Evolutionary conservation across 306 rosid species (phyloP), one percentile per base, ranked within the genome.

Genomic region (Trifolium pratense): DNA sequence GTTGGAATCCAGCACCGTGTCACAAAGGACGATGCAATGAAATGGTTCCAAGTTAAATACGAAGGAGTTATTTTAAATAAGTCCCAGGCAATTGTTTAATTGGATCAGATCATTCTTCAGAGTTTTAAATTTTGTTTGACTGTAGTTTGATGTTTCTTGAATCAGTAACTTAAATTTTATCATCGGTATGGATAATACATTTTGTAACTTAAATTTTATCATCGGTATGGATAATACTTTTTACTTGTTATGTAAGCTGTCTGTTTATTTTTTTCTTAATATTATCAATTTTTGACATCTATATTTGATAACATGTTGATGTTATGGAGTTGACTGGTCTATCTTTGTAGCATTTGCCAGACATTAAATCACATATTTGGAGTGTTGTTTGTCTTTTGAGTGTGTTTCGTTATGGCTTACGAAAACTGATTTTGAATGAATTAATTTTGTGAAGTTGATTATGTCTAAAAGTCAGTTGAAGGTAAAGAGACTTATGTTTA

Each of bases 1-100:
- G 92, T 92, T 37, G 96, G 97, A 43, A 92, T 92, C 78, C 96
- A 85, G 79, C 96, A 92, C 70, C 84, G 96, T 9, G 96, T 92
- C 46, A 88, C 94, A 0, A 92, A 92, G 84, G 97, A 92, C 11
- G 97, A 90, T 76, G 81, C 97, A n/a, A 90, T 92, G 94, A 92
- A 92, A 81, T 92, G 97, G 97, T 92, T 92, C 86, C 94, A 92
- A 78, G 90, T 85, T 80, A 92, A 90, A 69, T 90, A 92, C 7
- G 97, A 92, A 79, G 97, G 96, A 26, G 96, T 92, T 49, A 92
- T 92, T 74, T 89, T 92, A n/a, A 92, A 92, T 87, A 92, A 90
- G 78, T 78, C 97, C 0, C 92, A 92, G 51, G 56, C 76, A 10
- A 71, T 82, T 49, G 39, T 80, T 51, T 79, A 63, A 71, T 57